Base-by-base conservation (phyloP, 306 rosid species). In the Senna tora region DNA sequence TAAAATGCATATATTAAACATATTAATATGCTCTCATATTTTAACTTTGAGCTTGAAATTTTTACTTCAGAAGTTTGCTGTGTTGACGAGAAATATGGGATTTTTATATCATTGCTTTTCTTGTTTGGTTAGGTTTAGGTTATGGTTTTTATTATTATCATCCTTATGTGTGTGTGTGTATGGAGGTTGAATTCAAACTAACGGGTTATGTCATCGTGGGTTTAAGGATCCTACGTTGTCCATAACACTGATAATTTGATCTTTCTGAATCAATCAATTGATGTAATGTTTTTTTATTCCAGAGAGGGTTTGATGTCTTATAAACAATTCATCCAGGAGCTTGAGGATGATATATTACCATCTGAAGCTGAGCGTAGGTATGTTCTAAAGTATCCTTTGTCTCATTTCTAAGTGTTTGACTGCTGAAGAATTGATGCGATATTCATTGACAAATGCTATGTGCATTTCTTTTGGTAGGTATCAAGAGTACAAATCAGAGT, bases 251-350 rank as follows among this genome's bases (percentile, higher is more conserved):
- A 68, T 20, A 73, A 58, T 53, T 22, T 54, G 22, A 65, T 56
- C 52, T 53, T 52, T 51, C 41, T 59, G 34, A 58, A 7, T 41
- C 30, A 42, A 15, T 58, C 14, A 69, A 60, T 79, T 57, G 52
- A 76, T 30, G 21, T 71, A 68, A 77, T 34, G 43, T 79, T 49
- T 64, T 77, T 46, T 32, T 72, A 54, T 87, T 83, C 41, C 87
- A 95, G 99, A 75, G 99, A 91, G 82, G 99, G 99, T 25, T 82
- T 95, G 81, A 91, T 95, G 99, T 88, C 97, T 13, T 95, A 95
- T 75, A 95, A 95, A 74, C 97, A 91, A 76, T 95, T 95, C 89
- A 95, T 95, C 77, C 99, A 91, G 85, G 99, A 95, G 83, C 96
- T 95, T 73, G 99, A 95, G 86, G 99, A 95, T 84, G 99, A 95